Percentiles rank a stretch among this genome's conserved stretches.
Evolutionary conservation across 2,329 filamentous ascomycete species (phyloP).

Genomic region (Arthrobotrys megalospora): DNA sequence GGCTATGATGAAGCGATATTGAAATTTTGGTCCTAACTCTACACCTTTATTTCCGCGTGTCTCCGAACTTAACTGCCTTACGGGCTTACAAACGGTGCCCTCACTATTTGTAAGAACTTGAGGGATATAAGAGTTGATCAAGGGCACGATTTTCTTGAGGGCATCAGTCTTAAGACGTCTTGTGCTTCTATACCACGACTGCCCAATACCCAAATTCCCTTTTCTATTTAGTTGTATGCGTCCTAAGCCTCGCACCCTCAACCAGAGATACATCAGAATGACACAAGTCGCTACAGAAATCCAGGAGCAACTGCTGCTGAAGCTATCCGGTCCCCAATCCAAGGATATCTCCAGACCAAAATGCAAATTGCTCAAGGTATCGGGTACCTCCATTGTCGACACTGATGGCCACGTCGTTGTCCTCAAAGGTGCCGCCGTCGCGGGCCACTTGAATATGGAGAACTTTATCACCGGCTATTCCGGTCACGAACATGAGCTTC

Average conservation of each 20-base stretch:
- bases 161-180: no score
- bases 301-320: conserved; percentile 50
- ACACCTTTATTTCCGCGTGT: background rate
- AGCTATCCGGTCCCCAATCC: conserved; percentile 29
- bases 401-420: conserved; percentile 69
- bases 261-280: conserved; percentile 27
- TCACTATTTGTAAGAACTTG: background rate
- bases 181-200: background rate
- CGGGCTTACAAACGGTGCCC: background rate
- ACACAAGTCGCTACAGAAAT: conserved; percentile 50
- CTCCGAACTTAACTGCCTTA: background rate
- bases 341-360: background rate
- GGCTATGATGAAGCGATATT: background rate
- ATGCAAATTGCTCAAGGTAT: conserved; percentile 66
- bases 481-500: conserved; percentile 70
- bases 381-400: conserved; percentile 69
- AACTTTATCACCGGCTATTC: conserved; percentile 72
- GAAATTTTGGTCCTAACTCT: background rate
- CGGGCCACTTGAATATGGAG: conserved; percentile 66
- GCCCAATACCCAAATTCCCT: background rate
- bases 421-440: conserved; percentile 68
- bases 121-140: background rate
- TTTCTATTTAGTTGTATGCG: background rate
- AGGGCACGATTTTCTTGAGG: background rate
- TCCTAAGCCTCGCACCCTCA: background rate